These are phyloP conservation scores for Filosporella fistucella DNA, from an alignment of 495 filamentous ascomycete genomes.

Conservation along the genomic window DNA sequence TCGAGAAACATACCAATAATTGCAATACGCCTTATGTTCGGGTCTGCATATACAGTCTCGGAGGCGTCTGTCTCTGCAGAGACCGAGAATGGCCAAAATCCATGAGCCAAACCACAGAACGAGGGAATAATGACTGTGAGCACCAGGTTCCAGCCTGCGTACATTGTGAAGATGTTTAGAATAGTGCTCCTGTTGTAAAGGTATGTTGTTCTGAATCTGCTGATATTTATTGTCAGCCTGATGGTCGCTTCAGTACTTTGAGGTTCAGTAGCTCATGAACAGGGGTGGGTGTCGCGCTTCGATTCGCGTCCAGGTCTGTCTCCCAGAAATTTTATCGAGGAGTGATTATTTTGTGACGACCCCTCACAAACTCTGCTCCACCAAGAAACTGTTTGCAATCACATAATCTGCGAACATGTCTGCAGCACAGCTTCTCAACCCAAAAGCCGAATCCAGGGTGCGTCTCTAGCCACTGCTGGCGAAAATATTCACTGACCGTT, in stretches of 20 bases:
- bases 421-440: conserved; percentile 94
- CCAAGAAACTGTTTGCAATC: too few relatives aligned
- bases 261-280: too few relatives aligned
- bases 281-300: too few relatives aligned
- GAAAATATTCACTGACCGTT: conserved; percentile 19
- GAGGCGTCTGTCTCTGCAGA: conserved; percentile 5
- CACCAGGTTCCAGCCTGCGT: conserved; percentile 21
- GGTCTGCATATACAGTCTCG: conserved; percentile 3
- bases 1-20: conserved; percentile 24
- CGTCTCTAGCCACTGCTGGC: conserved; percentile 27
- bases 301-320: too few relatives aligned
- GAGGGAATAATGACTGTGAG: conserved; percentile 6
- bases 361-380: too few relatives aligned
- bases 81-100: conserved; percentile 17
- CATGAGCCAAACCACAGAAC: conserved; percentile 14
- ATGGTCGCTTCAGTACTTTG: too few relatives aligned
- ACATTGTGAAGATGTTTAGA: conserved; percentile 23
- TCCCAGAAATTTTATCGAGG: too few relatives aligned
- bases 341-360: too few relatives aligned
- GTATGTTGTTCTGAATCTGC: too few relatives aligned
- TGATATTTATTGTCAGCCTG: too few relatives aligned
- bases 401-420: conserved; percentile 63
- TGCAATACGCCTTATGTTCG: conserved; percentile 17
- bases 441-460: conserved; percentile 95
- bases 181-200: too few relatives aligned